phyloP scores from a whole-genome alignment of 805 yeast genomes.

The Lipomyces oligophaga region DNA sequence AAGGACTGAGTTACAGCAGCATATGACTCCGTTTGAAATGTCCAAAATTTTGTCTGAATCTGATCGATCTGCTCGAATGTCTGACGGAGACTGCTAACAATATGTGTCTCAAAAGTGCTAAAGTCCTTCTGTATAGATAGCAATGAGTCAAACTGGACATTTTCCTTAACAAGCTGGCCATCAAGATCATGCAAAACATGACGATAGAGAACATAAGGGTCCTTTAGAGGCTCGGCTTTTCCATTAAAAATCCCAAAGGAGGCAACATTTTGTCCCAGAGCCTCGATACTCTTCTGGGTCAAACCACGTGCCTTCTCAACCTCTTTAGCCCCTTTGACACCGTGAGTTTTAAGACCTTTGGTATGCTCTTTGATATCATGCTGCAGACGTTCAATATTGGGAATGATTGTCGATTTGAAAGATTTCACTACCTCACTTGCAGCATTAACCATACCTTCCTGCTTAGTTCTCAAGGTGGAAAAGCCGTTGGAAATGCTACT shows the following conservation, averaged over 20 bases:
- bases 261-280: slow-evolving; percentile 37
- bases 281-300: slow-evolving; percentile 42
- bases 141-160: slow-evolving; percentile 45
- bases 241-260: slow-evolving; percentile 36
- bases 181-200: slow-evolving; percentile 39
- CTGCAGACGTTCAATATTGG: slow-evolving; percentile 43
- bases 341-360: slow-evolving; percentile 41
- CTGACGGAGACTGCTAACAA: slow-evolving; percentile 43
- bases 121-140: slow-evolving; percentile 43
- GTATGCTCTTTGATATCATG: slow-evolving; percentile 44
- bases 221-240: slow-evolving; percentile 41
- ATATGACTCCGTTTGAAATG: slow-evolving; percentile 35
- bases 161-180: slow-evolving; percentile 46
- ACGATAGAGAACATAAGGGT: slow-evolving; percentile 48
- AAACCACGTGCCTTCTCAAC: slow-evolving; percentile 38
- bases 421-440: slow-evolving; percentile 42
- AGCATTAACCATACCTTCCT: slow-evolving; percentile 38
- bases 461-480: slow-evolving; percentile 33
- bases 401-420: slow-evolving; percentile 41
- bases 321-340: slow-evolving; percentile 40
- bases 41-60: slow-evolving; percentile 36
- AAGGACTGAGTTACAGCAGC: slow-evolving; percentile 37
- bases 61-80: slow-evolving; percentile 37
- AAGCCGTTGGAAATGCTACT: slow-evolving; percentile 39
- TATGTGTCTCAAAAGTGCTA: slow-evolving; percentile 44